These are phyloP conservation scores for Backusella mclennaniae DNA, from an alignment of 192 early-diverging fungal species.

Conservation along the genomic window DNA sequence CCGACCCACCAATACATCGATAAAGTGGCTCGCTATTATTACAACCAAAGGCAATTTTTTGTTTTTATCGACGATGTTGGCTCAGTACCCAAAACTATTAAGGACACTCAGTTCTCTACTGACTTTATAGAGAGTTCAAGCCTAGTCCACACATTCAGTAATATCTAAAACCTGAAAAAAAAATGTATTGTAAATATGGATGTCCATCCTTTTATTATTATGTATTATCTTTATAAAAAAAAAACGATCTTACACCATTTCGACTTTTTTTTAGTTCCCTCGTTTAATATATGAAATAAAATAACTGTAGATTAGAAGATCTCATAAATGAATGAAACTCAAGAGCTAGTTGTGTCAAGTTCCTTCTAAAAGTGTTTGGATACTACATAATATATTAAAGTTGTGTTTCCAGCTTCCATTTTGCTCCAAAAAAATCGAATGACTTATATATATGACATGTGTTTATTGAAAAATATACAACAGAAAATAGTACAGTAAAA, in stretches of 20 bases:
- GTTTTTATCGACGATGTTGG: constrained; percentile 4
- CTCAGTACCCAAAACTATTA: neutral
- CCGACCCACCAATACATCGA: neutral
- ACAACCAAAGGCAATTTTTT: neutral
- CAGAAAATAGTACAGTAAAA: neutral
- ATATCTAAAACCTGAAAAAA: neutral
- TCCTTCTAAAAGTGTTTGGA: too few relatives aligned
- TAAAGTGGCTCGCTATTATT: neutral
- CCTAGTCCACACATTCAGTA: neutral
- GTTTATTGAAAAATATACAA: too few relatives aligned
- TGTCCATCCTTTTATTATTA: neutral
- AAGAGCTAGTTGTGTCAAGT: too few relatives aligned
- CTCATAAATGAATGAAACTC: neutral
- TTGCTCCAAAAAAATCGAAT: too few relatives aligned
- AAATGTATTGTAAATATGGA: neutral
- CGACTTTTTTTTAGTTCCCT: neutral
- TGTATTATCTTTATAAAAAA: neutral
- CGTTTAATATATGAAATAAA: neutral
- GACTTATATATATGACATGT: too few relatives aligned
- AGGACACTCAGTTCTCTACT: neutral
- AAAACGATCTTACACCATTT: neutral
- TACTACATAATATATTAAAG: too few relatives aligned
- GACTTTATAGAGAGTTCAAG: constrained; percentile 6
- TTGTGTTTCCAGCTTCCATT: too few relatives aligned
- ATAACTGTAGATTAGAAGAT: neutral